Base-by-base conservation (phyloP, 768 basidiomycete species). In the Phaeotremella fagi region DNA sequence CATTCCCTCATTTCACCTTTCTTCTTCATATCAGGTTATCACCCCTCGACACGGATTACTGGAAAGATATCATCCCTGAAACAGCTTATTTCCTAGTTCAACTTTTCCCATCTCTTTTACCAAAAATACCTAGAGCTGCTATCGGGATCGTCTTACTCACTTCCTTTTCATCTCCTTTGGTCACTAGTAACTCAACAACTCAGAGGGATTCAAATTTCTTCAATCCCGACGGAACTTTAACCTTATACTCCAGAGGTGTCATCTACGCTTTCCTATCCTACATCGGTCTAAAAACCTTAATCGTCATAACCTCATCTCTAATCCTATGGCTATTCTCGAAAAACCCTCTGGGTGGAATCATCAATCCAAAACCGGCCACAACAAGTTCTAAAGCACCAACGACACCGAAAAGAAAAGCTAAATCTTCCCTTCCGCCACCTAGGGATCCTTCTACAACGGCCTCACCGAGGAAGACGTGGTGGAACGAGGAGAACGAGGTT, bases 1-100 rank as follows among this genome's bases (percentile, higher is more conserved):
- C 87, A 15, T 91, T 85, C 76, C 81, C 82, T 48, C 83, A 84
- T 75, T 91, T 89, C 73, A 85, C 84, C 74, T 90, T 90, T 78
- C 77, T 91, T 61, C 82, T 84, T 54, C 81, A 90, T 73, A 78
- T 91, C 59, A 85, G 89, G 36, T 77, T 78, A 57, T 81, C 84
- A 24, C 86, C 88, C 1, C 61, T 64, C 15, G 48, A 43, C 43
- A 71, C 67, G 11, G 41, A 81, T 79, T 50, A 66, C 54, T 45
- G 79, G 52, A 77, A 78, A 42, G 80, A 83, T 56, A 80, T 80
- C 51, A 75, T 90, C 38, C 86, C 90, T n/a, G 90, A 94, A 75
- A 85, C 85, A 14, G 87, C 81, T 70, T 87, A 83, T 78, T 83
- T 82, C 66, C 86, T 87, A 60, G 83, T 89, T 1, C 90, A 94